Percentiles rank a stretch among this genome's conserved stretches.
Conservation (phyloP, 192 early-diverging fungal genomes). For the Geosiphon pyriformis region DNA sequence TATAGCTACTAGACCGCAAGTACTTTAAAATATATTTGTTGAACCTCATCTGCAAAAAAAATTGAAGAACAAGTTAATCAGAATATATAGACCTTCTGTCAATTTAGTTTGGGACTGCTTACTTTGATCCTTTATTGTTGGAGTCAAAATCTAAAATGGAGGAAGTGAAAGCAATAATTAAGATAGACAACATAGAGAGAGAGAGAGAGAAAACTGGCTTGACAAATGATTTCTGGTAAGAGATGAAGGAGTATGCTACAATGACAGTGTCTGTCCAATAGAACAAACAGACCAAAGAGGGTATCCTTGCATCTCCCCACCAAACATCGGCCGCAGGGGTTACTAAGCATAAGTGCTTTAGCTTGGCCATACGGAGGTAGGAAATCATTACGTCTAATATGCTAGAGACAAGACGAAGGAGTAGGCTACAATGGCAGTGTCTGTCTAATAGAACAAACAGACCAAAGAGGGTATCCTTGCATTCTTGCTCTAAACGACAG, state of each 20-base stretch:
- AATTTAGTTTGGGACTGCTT: too few relatives aligned
- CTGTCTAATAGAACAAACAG: constrained; percentile 5
- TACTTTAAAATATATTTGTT: constrained; percentile 20
- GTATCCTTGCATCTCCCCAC: constrained; percentile 11
- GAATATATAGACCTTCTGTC: background rate
- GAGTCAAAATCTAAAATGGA: too few relatives aligned
- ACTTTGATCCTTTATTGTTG: too few relatives aligned
- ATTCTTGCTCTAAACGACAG: constrained; percentile 25
- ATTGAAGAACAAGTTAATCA: background rate
- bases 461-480: constrained; percentile 27
- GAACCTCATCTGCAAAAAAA: constrained; percentile 17
- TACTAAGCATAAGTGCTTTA: constrained; percentile 24
- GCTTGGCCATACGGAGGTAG: constrained; percentile 23
- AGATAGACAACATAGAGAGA: constrained; percentile 9
- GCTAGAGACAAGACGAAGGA: constrained; percentile 17
- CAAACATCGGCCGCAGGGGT: constrained; percentile 26
- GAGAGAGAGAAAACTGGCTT: constrained; percentile 18
- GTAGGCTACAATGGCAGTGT: constrained; percentile 20
- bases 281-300: constrained; percentile 24
- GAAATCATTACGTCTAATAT: constrained; percentile 27
- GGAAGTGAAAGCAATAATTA: constrained; percentile 5
- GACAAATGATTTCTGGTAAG: constrained; percentile 23
- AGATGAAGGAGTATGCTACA: constrained; percentile 21
- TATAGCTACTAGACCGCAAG: constrained; percentile 17
- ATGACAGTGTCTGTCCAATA: constrained; percentile 18